These are phyloP conservation scores for Mortierella polycephala DNA, from an alignment of 371 early-diverging fungal genomes.

Conservation along the genomic window DNA sequence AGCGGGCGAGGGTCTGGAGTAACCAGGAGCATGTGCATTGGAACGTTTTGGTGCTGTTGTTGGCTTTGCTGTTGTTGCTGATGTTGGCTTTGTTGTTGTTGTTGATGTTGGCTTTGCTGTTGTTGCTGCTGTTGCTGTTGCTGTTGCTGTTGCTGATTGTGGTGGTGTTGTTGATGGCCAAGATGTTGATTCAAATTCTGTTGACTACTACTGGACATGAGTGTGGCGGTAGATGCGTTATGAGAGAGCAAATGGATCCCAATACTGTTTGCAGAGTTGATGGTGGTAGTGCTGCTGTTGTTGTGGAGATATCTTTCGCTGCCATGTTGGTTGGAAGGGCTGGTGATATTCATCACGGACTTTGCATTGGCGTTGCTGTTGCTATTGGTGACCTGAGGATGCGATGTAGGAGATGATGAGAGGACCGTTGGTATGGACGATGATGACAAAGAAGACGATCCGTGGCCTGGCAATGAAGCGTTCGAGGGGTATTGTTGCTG, in stretches of 20 bases:
- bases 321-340: constrained; percentile 5
- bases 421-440: constrained; percentile 25
- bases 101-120: constrained; percentile 7
- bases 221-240: constrained; percentile 6
- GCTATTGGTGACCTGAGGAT: constrained; percentile 28
- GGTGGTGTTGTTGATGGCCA: constrained; percentile 2
- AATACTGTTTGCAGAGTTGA: background rate
- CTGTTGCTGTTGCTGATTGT: constrained; percentile 5
- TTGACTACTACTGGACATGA: constrained; percentile 16
- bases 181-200: constrained; percentile 19
- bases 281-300: constrained; percentile 5
- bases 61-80: constrained; percentile 16
- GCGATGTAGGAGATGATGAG: constrained; percentile 31
- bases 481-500: constrained; percentile 15
- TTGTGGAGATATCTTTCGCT: background rate
- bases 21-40: constrained; percentile 33
- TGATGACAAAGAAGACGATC: constrained; percentile 16
- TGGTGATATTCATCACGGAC: constrained; percentile 31
- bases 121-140: constrained; percentile 7
- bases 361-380: constrained; percentile 14
- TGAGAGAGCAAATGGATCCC: constrained; percentile 5
- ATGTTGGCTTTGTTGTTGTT: constrained; percentile 15
- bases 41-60: constrained; percentile 12
- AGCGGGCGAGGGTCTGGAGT: constrained; percentile 51
- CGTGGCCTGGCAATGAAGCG: constrained; percentile 10